Evolutionary conservation across 176 grass and related monocot genomes (phyloP).

Genomic region (Aegilops umbellulata): DNA sequence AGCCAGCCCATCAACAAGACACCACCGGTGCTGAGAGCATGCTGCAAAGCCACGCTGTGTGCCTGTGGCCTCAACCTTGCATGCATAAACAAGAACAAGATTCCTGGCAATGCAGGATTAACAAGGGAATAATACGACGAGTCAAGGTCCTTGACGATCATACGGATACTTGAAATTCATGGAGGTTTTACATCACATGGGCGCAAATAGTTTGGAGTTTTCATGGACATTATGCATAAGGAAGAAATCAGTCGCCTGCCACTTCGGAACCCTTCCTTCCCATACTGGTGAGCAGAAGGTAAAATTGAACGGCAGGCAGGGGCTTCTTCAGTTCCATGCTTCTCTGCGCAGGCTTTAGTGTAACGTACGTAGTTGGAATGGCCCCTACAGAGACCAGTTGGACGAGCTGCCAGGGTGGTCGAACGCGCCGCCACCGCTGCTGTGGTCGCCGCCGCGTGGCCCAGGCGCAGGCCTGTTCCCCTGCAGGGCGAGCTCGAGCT

Average conservation of each 20-base stretch:
- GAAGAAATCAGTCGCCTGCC: constrained; percentile 10
- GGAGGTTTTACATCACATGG: constrained; percentile 41
- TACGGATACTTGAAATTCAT: constrained; percentile 20
- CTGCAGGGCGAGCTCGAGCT: constrained; percentile 87
- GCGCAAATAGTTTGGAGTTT: constrained; percentile 27
- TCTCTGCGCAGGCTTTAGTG: neutral
- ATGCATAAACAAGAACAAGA: constrained; percentile 42
- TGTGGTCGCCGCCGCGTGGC: constrained; percentile 29
- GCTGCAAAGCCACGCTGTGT: constrained; percentile 51
- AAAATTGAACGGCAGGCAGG: constrained; percentile 3
- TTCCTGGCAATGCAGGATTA: constrained; percentile 30
- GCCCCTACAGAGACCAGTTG: constrained; percentile 72
- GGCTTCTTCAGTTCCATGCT: constrained; percentile 25
- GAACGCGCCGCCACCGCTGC: constrained; percentile 36
- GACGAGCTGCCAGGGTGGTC: constrained; percentile 46
- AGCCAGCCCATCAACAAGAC: constrained; percentile 20
- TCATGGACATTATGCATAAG: constrained; percentile 27
- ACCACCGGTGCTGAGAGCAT: constrained; percentile 42
- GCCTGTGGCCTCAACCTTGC: constrained; percentile 26
- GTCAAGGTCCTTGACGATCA: constrained; percentile 23
- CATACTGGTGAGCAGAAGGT: constrained; percentile 19
- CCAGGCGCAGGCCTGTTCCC: constrained; percentile 42
- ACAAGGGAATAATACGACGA: constrained; percentile 24
- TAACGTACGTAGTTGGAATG: neutral
- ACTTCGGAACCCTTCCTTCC: neutral